These are phyloP conservation scores for Acanthamoeba healyi DNA, from an alignment of 208 protist species.

Conservation along the genomic window DNA sequence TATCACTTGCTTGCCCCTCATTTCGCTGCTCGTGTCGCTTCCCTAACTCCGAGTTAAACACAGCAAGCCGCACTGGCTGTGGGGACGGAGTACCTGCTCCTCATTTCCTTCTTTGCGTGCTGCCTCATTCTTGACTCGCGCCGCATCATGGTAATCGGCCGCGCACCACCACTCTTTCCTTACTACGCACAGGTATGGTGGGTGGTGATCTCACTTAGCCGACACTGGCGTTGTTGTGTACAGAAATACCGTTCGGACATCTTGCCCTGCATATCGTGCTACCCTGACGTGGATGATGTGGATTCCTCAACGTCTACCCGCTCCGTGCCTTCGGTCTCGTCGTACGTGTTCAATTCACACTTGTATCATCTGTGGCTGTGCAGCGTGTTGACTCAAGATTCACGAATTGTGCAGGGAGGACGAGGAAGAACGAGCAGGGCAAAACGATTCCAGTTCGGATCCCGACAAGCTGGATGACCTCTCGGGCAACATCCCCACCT, in stretches of 20 bases:
- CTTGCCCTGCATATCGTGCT: slow-evolving; percentile 52
- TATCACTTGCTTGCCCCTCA: too few relatives aligned
- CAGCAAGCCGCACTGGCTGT: slow-evolving; percentile 54
- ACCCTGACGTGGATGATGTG: slow-evolving; percentile 42
- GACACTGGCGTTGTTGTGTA: not conserved
- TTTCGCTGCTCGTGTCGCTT: not conserved
- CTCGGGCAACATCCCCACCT: not conserved
- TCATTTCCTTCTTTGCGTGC: slow-evolving; percentile 62
- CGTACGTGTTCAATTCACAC: not conserved
- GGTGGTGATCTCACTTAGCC: too few relatives aligned
- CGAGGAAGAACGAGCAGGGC: not conserved
- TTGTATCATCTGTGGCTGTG: not conserved
- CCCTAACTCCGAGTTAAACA: not conserved
- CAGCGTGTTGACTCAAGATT: not conserved
- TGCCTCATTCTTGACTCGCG: slow-evolving; percentile 58
- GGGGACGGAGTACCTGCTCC: slow-evolving; percentile 36
- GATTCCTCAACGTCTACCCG: not conserved
- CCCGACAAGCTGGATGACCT: not conserved
- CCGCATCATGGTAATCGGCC: slow-evolving; percentile 53
- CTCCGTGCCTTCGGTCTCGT: not conserved
- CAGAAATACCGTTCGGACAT: slow-evolving; percentile 53
- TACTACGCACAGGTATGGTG: too few relatives aligned
- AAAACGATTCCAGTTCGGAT: not conserved
- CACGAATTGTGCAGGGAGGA: not conserved
- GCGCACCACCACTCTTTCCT: too few relatives aligned